Evolutionary conservation across 306 rosid species (phyloP), one percentile per base, ranked within the genome.

Genomic region (Castanea mollissima): DNA sequence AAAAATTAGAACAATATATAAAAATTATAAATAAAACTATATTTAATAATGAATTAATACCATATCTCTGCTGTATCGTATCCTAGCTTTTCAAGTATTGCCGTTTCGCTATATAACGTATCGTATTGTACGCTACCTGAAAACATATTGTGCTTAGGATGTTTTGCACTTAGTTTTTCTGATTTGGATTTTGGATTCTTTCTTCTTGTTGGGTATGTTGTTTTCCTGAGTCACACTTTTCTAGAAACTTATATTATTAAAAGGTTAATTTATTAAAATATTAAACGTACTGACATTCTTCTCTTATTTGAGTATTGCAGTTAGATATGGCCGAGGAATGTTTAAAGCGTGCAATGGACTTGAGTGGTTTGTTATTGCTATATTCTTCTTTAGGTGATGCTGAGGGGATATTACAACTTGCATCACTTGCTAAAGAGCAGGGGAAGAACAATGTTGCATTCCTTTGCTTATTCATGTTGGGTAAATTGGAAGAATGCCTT

Each of bases 271-370:
- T 35, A 14, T 18, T 67, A 18, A 8, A 4, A 68, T 68, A 10
- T 67, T 68, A 34, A 46, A 68, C 9, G 5, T 35, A 35, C n/a
- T 34, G 51, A n/a, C 72, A 68, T 68, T 68, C 25, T 7, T 67
- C 35, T 78, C 74, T 67, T 81, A 62, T 34, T 79, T 64, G 77
- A 78, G 69, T 85, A 76, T 80, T 89, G 87, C 94, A 96, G 99
- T 91, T 96, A 80, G 98, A 93, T 84, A 89, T 96, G 99, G 99
- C 99, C 1, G 98, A 96, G 88, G 96, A 93, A 79, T 96, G 99
- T 81, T 86, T 96, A 74, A 88, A 88, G 89, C 76, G 85, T 76
- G 99, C 99, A 77, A 85, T 88, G 93, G 99, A 96, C 85, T 85
- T 96, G 91, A 96, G 99, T 85, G 99, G 99, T 35, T 90, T 96